A percentile compares a stretch with the other conserved stretches of the same genome.
Evolutionary conservation across 73 alveolate species (phyloP).

Genomic region (Tetrahymena malaccensis): DNA sequence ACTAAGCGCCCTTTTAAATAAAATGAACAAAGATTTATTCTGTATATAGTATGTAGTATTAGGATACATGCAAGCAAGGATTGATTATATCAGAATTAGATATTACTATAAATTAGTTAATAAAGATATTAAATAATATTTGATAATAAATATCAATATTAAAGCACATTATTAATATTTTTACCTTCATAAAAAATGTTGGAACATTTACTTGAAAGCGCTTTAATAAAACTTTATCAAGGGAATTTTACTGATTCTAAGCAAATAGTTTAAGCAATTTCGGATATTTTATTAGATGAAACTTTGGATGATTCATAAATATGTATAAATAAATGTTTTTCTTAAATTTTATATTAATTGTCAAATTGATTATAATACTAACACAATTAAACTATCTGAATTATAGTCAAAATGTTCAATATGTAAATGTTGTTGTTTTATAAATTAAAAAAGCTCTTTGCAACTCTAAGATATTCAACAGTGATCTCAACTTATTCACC

Average conservation of each 20-base stretch:
- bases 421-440: neutral
- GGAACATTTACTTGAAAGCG: neutral
- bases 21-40: neutral
- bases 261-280: neutral
- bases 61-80: too few species aligned
- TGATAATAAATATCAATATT: neutral
- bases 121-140: neutral
- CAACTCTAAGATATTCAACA: constrained; percentile 9
- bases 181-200: neutral
- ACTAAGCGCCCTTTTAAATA: neutral
- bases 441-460: neutral
- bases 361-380: too few species aligned
- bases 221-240: neutral
- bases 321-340: neutral
- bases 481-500: constrained; percentile 6
- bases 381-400: too few species aligned
- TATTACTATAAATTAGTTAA: too few species aligned
- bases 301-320: neutral
- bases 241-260: neutral
- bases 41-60: neutral
- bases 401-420: too few species aligned
- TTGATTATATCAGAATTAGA: neutral
- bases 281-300: neutral
- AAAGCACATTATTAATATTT: too few species aligned
- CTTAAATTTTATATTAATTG: neutral